A percentile compares a stretch with the other conserved stretches of the same genome.
Conservation (phyloP, 495 filamentous ascomycete species). For the Neurospora hispaniola region DNA sequence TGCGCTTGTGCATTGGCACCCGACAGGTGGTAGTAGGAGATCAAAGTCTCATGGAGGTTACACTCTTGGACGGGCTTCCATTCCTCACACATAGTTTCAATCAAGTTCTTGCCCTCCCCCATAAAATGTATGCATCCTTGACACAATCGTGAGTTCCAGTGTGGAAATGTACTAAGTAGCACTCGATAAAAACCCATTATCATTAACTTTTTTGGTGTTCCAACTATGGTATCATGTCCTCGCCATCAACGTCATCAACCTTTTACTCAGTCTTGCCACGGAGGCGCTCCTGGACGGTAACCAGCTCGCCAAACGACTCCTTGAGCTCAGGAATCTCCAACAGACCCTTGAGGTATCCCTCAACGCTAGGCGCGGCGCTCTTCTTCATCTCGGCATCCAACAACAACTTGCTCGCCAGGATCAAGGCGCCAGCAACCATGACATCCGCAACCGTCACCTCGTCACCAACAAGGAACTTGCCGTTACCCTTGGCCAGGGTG, state of each 20-base stretch:
- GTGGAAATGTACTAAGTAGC: background rate
- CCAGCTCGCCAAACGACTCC: slow-evolving; percentile 37
- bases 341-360: slow-evolving; percentile 35
- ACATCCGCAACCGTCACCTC: slow-evolving; percentile 46
- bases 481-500: slow-evolving; percentile 21
- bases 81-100: background rate
- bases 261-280: background rate
- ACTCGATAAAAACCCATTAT: background rate
- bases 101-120: background rate
- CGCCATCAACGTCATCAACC: background rate
- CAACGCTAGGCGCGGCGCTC: slow-evolving; percentile 29
- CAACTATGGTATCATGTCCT: background rate
- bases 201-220: background rate
- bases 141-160: background rate
- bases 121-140: background rate
- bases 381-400: slow-evolving; percentile 43
- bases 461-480: slow-evolving; percentile 39
- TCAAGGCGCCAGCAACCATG: slow-evolving; percentile 31
- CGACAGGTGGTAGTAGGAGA: background rate
- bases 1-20: background rate
- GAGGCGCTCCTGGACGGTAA: slow-evolving; percentile 31
- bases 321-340: slow-evolving; percentile 37
- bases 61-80: background rate
- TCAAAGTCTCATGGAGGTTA: background rate
- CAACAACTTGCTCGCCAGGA: slow-evolving; percentile 29